Conservation (phyloP, 805 yeast genomes). For the Candida ipomoeae region DNA sequence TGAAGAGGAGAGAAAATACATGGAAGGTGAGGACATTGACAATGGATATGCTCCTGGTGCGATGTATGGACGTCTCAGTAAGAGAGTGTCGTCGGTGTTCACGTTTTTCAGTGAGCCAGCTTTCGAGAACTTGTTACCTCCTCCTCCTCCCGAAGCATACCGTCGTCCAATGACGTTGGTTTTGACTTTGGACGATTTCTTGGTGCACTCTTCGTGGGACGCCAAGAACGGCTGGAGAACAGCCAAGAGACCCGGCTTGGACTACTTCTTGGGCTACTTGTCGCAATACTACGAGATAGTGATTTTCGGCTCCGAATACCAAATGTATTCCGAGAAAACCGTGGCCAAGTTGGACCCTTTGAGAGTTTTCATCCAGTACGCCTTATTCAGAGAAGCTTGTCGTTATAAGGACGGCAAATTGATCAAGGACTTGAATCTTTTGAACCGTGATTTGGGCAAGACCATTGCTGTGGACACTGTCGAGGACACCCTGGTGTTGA, state of each 20-base stretch:
- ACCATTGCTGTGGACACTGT: slow-evolving; percentile 77
- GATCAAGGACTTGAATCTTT: slow-evolving; percentile 81
- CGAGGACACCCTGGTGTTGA: slow-evolving; percentile 66
- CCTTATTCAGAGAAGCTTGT: slow-evolving; percentile 87
- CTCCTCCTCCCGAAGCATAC: slow-evolving; percentile 86
- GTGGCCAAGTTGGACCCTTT: slow-evolving; percentile 90
- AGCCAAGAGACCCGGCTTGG: slow-evolving; percentile 97
- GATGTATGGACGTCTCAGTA: slow-evolving; percentile 64
- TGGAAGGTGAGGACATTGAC: slow-evolving; percentile 50
- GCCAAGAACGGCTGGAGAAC: slow-evolving; percentile 95
- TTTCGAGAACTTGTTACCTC: slow-evolving; percentile 88
- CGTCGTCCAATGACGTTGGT: slow-evolving; percentile 91
- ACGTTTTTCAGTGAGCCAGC: slow-evolving; percentile 90
- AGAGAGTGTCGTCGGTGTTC: slow-evolving; percentile 71
- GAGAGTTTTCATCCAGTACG: slow-evolving; percentile 82
- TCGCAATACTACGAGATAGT: slow-evolving; percentile 96
- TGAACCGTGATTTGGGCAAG: slow-evolving; percentile 88
- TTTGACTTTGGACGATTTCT: slow-evolving; percentile 80
- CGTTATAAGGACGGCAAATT: slow-evolving; percentile 83
- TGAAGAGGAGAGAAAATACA: slow-evolving; percentile 54
- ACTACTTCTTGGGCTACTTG: slow-evolving; percentile 90
- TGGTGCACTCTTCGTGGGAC: slow-evolving; percentile 90
- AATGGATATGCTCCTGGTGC: slow-evolving; percentile 66
- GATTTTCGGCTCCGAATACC: slow-evolving; percentile 77
- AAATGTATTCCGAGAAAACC: slow-evolving; percentile 79